Percentiles rank a stretch among this genome's conserved stretches.
phyloP scores from a whole-genome alignment of 768 basidiomycete genomes.

The Agrocybe praecox region DNA sequence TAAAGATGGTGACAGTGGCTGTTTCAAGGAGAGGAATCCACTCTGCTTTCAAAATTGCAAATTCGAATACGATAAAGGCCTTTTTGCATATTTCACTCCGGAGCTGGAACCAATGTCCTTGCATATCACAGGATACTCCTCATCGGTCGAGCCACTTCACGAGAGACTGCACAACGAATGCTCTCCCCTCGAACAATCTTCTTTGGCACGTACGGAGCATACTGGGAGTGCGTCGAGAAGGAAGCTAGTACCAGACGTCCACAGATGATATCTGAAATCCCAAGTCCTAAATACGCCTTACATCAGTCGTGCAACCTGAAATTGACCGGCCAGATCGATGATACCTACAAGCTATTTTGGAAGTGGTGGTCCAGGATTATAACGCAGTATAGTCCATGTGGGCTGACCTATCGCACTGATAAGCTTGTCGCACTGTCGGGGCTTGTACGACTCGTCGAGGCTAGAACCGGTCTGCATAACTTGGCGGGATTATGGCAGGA shows the following conservation, averaged over 20 bases:
- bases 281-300: conserved; percentile 4
- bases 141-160: conserved; percentile 10
- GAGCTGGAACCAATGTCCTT: neutral
- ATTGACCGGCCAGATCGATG: conserved; percentile 6
- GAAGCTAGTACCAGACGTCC: neutral
- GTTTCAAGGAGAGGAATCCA: conserved; percentile 10
- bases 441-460: conserved; percentile 9
- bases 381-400: conserved; percentile 12
- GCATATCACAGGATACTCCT: conserved; percentile 1
- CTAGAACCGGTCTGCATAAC: conserved; percentile 4
- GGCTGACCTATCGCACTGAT: conserved; percentile 10
- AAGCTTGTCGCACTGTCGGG: conserved; percentile 11
- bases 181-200: conserved; percentile 8
- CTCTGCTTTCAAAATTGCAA: conserved; percentile 11
- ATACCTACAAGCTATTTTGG: conserved; percentile 9
- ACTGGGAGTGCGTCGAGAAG: conserved; percentile 9
- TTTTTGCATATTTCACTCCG: conserved; percentile 1
- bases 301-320: conserved; percentile 7
- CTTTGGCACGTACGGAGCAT: conserved; percentile 5
- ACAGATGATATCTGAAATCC: neutral
- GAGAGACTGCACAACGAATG: conserved; percentile 9
- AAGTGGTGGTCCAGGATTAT: conserved; percentile 10
- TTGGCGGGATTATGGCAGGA: conserved; percentile 12
- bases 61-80: neutral
- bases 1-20: conserved; percentile 9